Conservation (phyloP, 208 protist species). For the Wallacemonas collosoma region DNA sequence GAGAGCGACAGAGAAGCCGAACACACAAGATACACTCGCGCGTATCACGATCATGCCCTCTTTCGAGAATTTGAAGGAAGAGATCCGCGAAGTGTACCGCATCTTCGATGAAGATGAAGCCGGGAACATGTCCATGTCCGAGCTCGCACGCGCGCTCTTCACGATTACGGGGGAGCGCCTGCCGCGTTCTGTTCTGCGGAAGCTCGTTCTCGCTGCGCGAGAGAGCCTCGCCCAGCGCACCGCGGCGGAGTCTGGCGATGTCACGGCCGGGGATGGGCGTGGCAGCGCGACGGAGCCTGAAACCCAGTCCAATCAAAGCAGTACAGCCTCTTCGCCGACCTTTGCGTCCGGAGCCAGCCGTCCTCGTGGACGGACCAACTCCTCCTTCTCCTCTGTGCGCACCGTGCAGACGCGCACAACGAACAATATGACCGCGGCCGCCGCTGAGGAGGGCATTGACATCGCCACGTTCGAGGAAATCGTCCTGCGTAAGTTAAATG, state of each 20-base stretch:
- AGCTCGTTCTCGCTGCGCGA: constrained; percentile 48
- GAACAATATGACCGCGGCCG: constrained; percentile 5
- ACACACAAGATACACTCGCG: background rate
- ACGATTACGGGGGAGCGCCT: constrained; percentile 77
- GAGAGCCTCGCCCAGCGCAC: constrained; percentile 36
- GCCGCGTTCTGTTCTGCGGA: constrained; percentile 48
- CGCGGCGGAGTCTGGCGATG: constrained; percentile 22
- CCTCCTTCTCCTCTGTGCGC: background rate
- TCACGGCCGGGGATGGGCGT: background rate
- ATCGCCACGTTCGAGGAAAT: constrained; percentile 71
- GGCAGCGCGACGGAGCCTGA: background rate
- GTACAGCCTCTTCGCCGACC: background rate
- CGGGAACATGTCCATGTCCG: constrained; percentile 65
- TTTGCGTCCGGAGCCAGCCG: background rate
- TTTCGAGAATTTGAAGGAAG: constrained; percentile 53
- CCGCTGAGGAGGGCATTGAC: constrained; percentile 53
- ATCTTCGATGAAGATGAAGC: constrained; percentile 84
- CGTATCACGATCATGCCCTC: constrained; percentile 23
- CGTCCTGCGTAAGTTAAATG: constrained; percentile 64
- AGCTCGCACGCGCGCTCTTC: constrained; percentile 67
- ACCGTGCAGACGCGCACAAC: background rate
- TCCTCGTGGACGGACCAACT: background rate
- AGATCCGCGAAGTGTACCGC: constrained; percentile 82
- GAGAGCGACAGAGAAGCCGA: background rate
- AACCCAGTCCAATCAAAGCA: background rate